Evolutionary conservation across 371 early-diverging fungal species (phyloP).

Genomic region (Rhizopus arrhizus): DNA sequence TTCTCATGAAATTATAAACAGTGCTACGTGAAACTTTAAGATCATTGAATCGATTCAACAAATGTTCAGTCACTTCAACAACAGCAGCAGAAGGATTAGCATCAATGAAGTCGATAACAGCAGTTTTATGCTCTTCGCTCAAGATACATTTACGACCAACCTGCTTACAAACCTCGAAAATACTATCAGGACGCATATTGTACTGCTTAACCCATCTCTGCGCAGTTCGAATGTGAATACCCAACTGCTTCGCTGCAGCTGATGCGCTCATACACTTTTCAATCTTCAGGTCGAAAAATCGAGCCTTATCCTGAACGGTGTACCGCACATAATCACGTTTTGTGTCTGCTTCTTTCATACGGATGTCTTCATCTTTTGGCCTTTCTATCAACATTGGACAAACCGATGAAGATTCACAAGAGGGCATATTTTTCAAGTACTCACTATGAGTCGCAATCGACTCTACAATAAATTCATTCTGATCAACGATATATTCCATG

Average conservation of each 20-base stretch:
- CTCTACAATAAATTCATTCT: neutral
- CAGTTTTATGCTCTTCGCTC: slow-evolving; percentile 14
- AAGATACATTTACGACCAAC: slow-evolving; percentile 13
- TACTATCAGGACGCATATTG: slow-evolving; percentile 16
- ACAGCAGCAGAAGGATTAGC: neutral
- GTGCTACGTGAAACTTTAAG: slow-evolving; percentile 16
- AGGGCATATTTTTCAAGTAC: slow-evolving; percentile 11
- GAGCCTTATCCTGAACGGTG: too few relatives aligned
- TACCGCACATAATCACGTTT: neutral
- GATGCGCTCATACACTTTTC: too few relatives aligned
- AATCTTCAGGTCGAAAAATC: too few relatives aligned
- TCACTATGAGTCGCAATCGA: slow-evolving; percentile 11
- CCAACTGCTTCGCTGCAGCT: too few relatives aligned
- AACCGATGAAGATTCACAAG: slow-evolving; percentile 10
- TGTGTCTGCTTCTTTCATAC: slow-evolving; percentile 12
- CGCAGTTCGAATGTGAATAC: slow-evolving; percentile 5
- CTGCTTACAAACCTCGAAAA: slow-evolving; percentile 19
- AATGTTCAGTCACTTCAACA: slow-evolving; percentile 15
- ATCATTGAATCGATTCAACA: slow-evolving; percentile 14
- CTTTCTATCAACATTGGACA: slow-evolving; percentile 15
- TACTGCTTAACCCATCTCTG: slow-evolving; percentile 20
- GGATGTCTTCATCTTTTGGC: slow-evolving; percentile 16
- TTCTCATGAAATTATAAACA: slow-evolving; percentile 19
- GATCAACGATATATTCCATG: too few relatives aligned
- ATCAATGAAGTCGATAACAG: too few relatives aligned